phyloP scores from a whole-genome alignment of 352 stramenopile species.

The Phytopythium cucurbitacearum region DNA sequence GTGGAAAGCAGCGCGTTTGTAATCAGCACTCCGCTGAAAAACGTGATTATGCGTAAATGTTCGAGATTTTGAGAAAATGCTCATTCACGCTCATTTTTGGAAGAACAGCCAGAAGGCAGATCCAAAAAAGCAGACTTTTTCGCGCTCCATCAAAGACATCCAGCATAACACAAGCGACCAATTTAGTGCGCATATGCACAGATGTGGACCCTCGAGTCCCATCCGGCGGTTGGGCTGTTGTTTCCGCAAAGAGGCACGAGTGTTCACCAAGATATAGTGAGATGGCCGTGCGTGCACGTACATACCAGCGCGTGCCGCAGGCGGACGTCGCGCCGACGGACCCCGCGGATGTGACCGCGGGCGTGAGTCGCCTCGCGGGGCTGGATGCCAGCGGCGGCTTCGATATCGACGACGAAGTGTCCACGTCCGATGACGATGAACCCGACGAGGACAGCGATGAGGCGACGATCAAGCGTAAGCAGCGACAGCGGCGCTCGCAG shows the following conservation, averaged over 20 bases:
- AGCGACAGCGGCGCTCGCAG: slow-evolving; percentile 26
- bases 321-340: slow-evolving; percentile 13
- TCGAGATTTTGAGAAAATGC: too few relatives aligned
- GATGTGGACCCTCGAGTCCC: too few relatives aligned
- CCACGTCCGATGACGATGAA: slow-evolving; percentile 14
- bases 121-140: too few relatives aligned
- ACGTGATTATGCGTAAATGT: too few relatives aligned
- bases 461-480: slow-evolving; percentile 22
- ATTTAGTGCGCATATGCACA: too few relatives aligned
- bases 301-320: slow-evolving; percentile 47
- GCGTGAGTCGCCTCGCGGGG: background rate
- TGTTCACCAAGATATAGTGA: background rate
- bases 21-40: too few relatives aligned
- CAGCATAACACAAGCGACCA: too few relatives aligned
- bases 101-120: too few relatives aligned
- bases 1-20: too few relatives aligned
- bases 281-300: slow-evolving; percentile 30
- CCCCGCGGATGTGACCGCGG: background rate
- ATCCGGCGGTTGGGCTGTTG: too few relatives aligned
- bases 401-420: slow-evolving; percentile 13
- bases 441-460: slow-evolving; percentile 27
- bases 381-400: slow-evolving; percentile 4
- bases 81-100: too few relatives aligned
- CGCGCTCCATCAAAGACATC: too few relatives aligned
- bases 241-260: background rate